phyloP scores from a whole-genome alignment of 2,329 filamentous ascomycete species.

The Colletotrichum somersetense region DNA sequence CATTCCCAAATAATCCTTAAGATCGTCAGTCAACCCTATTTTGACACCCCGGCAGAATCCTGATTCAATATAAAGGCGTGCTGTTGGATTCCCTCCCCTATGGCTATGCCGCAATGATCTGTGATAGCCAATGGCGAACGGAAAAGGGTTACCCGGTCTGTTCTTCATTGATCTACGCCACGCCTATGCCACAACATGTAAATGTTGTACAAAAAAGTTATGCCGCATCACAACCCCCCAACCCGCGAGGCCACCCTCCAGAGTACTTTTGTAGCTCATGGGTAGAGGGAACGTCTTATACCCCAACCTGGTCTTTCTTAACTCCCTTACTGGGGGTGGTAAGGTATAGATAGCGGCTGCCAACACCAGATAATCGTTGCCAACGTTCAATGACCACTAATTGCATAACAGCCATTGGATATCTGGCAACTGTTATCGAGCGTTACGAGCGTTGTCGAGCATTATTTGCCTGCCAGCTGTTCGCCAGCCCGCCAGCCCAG shows the following conservation, averaged over 20 bases:
- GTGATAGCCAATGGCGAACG: too few relatives aligned
- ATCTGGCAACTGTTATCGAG: too few relatives aligned
- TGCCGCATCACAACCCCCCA: constrained; percentile 12
- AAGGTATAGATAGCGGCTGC: too few relatives aligned
- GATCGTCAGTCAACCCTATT: neutral
- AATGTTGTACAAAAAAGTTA: neutral
- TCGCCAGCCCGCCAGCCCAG: too few relatives aligned
- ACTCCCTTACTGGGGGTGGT: too few relatives aligned
- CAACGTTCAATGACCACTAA: too few relatives aligned
- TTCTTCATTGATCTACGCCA: neutral
- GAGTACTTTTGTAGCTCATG: neutral
- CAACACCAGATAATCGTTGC: too few relatives aligned
- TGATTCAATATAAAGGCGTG: neutral
- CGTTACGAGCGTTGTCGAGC: too few relatives aligned
- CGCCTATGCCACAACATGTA: neutral
- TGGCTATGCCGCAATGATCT: too few relatives aligned
- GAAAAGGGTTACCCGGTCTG: neutral
- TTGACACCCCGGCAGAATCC: neutral
- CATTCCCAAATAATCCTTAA: neutral
- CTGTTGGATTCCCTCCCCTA: too few relatives aligned
- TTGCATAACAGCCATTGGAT: too few relatives aligned
- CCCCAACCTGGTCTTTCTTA: neutral
- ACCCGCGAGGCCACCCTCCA: constrained; percentile 2
- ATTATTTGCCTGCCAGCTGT: too few relatives aligned
- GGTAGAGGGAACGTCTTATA: neutral